A percentile compares a stretch with the other conserved stretches of the same genome.
These are phyloP conservation scores for Xerocomus spinulosus DNA, from an alignment of 768 basidiomycete species.

Conservation along the genomic window DNA sequence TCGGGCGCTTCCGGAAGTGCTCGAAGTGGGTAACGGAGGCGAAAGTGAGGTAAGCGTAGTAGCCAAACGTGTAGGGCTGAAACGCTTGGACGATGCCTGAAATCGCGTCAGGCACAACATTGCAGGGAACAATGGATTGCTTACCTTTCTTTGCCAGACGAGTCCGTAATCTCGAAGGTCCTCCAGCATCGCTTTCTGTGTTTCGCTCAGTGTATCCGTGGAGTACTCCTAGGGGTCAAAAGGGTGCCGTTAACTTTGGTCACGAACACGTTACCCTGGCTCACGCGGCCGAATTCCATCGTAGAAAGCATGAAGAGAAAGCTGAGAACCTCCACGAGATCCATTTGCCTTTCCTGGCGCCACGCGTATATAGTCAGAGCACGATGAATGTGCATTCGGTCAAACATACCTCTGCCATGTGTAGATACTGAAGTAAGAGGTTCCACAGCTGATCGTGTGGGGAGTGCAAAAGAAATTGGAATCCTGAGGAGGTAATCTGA, in stretches of 20 bases:
- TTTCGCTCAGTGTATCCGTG: constrained; percentile 70
- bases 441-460: constrained; percentile 96
- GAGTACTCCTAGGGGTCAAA: constrained; percentile 73
- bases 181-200: constrained; percentile 81
- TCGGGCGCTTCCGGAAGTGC: constrained; percentile 18
- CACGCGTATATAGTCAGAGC: constrained; percentile 10
- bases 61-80: constrained; percentile 91
- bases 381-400: constrained; percentile 1
- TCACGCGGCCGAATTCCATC: constrained; percentile 87
- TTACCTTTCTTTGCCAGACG: constrained; percentile 79
- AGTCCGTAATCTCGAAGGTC: constrained; percentile 95
- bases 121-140: constrained; percentile 16
- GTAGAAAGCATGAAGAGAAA: constrained; percentile 97
- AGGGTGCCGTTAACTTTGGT: neutral
- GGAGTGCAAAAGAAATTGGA: constrained; percentile 93
- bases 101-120: constrained; percentile 9
- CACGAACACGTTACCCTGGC: constrained; percentile 13
- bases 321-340: constrained; percentile 87
- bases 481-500: constrained; percentile 90
- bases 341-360: constrained; percentile 77
- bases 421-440: constrained; percentile 83
- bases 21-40: constrained; percentile 65
- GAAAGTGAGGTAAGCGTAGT: constrained; percentile 92
- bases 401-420: constrained; percentile 68
- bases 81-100: constrained; percentile 70